phyloP scores from a whole-genome alignment of 805 yeast genomes.

The Saccharomyces eubayanus region DNA sequence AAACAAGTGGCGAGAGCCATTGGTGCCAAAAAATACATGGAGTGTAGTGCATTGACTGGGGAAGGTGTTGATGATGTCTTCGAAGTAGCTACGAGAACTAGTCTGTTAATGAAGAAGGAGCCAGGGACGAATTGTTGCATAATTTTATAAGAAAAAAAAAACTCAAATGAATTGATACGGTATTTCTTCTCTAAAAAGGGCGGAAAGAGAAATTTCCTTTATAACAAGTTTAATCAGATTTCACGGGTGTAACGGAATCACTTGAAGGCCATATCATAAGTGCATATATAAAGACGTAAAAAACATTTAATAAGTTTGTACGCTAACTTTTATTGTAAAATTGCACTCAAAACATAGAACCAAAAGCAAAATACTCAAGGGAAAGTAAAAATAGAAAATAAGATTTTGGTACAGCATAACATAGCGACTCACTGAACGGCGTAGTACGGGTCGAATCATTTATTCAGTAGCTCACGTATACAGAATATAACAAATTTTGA shows the following conservation, averaged over 20 bases:
- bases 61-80: slow-evolving; percentile 93
- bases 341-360: not conserved
- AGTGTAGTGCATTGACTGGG: slow-evolving; percentile 87
- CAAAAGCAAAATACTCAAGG: not conserved
- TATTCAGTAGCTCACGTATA: not conserved
- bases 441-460: not conserved
- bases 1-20: slow-evolving; percentile 64
- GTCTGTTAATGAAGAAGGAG: slow-evolving; percentile 49
- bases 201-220: not conserved
- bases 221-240: not conserved
- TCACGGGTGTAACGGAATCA: not conserved
- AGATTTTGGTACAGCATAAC: too few species aligned
- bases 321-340: not conserved
- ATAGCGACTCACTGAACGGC: not conserved
- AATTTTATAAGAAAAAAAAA: slow-evolving; percentile 15
- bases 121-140: slow-evolving; percentile 34
- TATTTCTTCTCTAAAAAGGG: not conserved
- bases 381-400: not conserved
- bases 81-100: slow-evolving; percentile 82
- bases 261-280: not conserved
- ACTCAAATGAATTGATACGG: not conserved
- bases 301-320: not conserved
- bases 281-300: not conserved
- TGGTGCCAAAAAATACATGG: slow-evolving; percentile 77
- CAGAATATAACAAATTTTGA: not conserved